phyloP scores from a whole-genome alignment of 306 rosid species.

The Parietaria judaica region DNA sequence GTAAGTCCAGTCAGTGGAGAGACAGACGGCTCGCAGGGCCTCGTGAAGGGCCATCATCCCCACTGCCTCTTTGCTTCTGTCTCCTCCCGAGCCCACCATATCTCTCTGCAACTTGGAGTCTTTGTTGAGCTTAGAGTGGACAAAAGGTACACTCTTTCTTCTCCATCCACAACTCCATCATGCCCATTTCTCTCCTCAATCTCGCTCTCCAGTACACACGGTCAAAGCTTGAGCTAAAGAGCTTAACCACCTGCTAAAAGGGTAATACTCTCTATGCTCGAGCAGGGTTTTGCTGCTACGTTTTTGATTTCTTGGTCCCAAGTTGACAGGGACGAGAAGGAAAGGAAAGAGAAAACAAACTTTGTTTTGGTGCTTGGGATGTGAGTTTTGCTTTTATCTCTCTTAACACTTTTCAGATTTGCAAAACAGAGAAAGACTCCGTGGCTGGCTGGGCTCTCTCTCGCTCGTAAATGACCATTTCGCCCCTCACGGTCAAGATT shows the following conservation, averaged over 20 bases:
- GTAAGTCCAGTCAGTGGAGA: constrained; percentile 93
- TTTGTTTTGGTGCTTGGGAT: neutral
- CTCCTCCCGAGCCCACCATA: constrained; percentile 99
- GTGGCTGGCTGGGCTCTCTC: too few species aligned
- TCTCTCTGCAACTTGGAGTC: constrained; percentile 31
- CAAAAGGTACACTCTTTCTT: neutral
- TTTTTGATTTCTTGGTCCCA: constrained; percentile 26
- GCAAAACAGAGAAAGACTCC: too few species aligned
- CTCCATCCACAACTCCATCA: neutral
- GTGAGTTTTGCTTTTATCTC: neutral
- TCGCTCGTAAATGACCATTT: constrained; percentile 1
- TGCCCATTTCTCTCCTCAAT: neutral
- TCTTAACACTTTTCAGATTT: too few species aligned
- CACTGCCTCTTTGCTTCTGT: constrained; percentile 99
- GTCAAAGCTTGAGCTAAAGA: neutral
- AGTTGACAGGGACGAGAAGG: constrained; percentile 17
- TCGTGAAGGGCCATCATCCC: constrained; percentile 99
- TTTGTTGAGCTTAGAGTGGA: neutral
- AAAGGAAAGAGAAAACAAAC: neutral
- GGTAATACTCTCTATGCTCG: constrained; percentile 6
- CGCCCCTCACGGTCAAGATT: constrained; percentile 15
- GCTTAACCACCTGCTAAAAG: neutral
- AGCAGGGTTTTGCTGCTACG: neutral
- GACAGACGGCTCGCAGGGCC: constrained; percentile 87
- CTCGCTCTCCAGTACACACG: neutral